Conservation (phyloP, 108 stramenopile species). For the Pseudonitzschia pungens region DNA sequence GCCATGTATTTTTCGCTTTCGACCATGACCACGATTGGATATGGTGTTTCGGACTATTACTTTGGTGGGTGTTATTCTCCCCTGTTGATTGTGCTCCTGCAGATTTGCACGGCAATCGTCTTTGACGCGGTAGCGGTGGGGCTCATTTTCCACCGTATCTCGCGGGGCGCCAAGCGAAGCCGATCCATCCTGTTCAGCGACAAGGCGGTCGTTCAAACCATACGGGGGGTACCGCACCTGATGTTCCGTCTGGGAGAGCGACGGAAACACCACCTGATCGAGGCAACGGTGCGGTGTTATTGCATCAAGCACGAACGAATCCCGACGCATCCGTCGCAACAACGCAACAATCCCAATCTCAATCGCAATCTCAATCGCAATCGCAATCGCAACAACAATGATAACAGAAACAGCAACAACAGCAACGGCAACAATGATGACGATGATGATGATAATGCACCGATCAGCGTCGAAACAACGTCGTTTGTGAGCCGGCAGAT, state of each 20-base stretch:
- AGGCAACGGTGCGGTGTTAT: conserved; percentile 89
- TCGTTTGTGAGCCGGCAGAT: conserved; percentile 79
- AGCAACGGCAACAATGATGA: too few species aligned
- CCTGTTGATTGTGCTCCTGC: conserved; percentile 76
- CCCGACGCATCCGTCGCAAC: conserved; percentile 14
- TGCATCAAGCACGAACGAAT: conserved; percentile 85
- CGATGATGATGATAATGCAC: not conserved
- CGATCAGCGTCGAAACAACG: conserved; percentile 44
- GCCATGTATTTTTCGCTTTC: conserved; percentile 87
- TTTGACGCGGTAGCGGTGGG: conserved; percentile 94
- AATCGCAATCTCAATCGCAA: too few species aligned
- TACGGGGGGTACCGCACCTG: conserved; percentile 80
- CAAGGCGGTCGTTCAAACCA: conserved; percentile 76
- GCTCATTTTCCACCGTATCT: conserved; percentile 86
- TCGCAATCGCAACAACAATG: too few species aligned
- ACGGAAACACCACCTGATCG: conserved; percentile 89
- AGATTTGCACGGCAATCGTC: conserved; percentile 83
- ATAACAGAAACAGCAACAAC: too few species aligned
- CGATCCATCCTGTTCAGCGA: conserved; percentile 90
- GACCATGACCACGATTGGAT: conserved; percentile 95
- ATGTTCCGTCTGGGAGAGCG: conserved; percentile 95
- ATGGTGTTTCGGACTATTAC: conserved; percentile 92
- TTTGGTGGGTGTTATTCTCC: conserved; percentile 90
- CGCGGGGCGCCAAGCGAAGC: conserved; percentile 84
- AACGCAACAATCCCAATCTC: conserved; percentile 1